Conservation (phyloP, 2,329 filamentous ascomycete genomes). For the Atkinsonella hypoxylon region DNA sequence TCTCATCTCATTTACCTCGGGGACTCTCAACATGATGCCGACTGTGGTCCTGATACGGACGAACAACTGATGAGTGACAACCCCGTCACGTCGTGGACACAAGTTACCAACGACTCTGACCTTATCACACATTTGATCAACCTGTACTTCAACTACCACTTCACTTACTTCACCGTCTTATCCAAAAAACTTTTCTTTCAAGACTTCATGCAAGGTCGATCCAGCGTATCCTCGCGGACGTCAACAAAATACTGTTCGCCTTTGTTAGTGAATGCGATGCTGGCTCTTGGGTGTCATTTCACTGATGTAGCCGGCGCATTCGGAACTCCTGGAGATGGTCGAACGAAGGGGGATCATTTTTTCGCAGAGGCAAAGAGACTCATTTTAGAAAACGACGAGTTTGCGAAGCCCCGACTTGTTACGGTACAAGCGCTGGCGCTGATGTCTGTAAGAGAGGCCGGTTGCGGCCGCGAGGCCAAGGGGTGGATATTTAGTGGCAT, state of each 20-base stretch:
- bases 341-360: slow-evolving; percentile 90
- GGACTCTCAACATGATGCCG: slow-evolving; percentile 26
- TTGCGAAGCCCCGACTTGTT: slow-evolving; percentile 75
- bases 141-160: slow-evolving; percentile 98
- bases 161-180: slow-evolving; percentile 86
- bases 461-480: slow-evolving; percentile 85
- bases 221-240: slow-evolving; percentile 34
- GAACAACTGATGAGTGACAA: slow-evolving; percentile 46
- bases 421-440: slow-evolving; percentile 88
- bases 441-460: slow-evolving; percentile 94
- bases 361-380: slow-evolving; percentile 87
- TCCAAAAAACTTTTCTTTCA: slow-evolving; percentile 78
- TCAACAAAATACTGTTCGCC: slow-evolving; percentile 71
- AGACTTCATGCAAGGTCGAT: slow-evolving; percentile 66
- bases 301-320: slow-evolving; percentile 64
- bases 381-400: slow-evolving; percentile 83
- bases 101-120: slow-evolving; percentile 66
- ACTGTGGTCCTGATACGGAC: slow-evolving; percentile 28
- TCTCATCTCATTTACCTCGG: slow-evolving; percentile 82
- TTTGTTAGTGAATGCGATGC: slow-evolving; percentile 83
- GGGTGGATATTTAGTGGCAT: slow-evolving; percentile 98
- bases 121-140: slow-evolving; percentile 80
- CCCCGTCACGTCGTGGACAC: slow-evolving; percentile 76
- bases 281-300: slow-evolving; percentile 88
- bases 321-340: slow-evolving; percentile 57